A percentile compares a stretch with the other conserved stretches of the same genome.
These are phyloP conservation scores for Pseudopyricularia javanii DNA, from an alignment of 2,329 filamentous ascomycete species.

Conservation along the genomic window DNA sequence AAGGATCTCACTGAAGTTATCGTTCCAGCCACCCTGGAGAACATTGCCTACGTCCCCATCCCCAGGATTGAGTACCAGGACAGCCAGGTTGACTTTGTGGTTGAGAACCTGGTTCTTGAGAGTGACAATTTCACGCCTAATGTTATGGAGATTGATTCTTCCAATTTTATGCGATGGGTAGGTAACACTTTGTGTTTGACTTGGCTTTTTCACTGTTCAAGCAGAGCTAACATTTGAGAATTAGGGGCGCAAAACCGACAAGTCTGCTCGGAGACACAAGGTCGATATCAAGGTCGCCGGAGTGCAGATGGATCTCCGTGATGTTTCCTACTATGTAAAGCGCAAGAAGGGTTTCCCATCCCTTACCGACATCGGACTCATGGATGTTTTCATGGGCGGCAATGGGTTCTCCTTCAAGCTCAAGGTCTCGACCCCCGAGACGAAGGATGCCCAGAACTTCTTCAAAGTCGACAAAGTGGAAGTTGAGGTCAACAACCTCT, in stretches of 20 bases:
- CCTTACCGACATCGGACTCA: constrained; percentile 75
- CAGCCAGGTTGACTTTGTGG: constrained; percentile 67
- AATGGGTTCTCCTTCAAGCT: constrained; percentile 87
- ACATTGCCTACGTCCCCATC: constrained; percentile 78
- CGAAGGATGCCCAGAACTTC: constrained; percentile 66
- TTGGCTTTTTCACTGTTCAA: not conserved
- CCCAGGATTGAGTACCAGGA: constrained; percentile 92
- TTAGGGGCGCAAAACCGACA: constrained; percentile 68
- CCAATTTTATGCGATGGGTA: constrained; percentile 83
- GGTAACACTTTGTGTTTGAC: not conserved
- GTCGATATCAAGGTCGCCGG: constrained; percentile 77
- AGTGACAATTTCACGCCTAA: constrained; percentile 97
- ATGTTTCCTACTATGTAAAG: constrained; percentile 91
- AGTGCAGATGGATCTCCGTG: constrained; percentile 81
- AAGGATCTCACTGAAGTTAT: constrained; percentile 85
- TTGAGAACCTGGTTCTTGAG: constrained; percentile 93
- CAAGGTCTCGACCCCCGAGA: constrained; percentile 70
- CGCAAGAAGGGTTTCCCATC: constrained; percentile 88
- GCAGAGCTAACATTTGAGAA: not conserved
- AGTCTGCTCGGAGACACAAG: constrained; percentile 68
- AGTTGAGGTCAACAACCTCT: constrained; percentile 68
- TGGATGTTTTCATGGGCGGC: constrained; percentile 79
- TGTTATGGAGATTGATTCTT: constrained; percentile 71
- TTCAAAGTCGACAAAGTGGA: constrained; percentile 90
- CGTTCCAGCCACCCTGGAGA: constrained; percentile 70